A percentile compares a stretch with the other conserved stretches of the same genome.
These are phyloP conservation scores for Serendipita sp. DNA, from an alignment of 768 basidiomycete genomes.

Conservation along the genomic window DNA sequence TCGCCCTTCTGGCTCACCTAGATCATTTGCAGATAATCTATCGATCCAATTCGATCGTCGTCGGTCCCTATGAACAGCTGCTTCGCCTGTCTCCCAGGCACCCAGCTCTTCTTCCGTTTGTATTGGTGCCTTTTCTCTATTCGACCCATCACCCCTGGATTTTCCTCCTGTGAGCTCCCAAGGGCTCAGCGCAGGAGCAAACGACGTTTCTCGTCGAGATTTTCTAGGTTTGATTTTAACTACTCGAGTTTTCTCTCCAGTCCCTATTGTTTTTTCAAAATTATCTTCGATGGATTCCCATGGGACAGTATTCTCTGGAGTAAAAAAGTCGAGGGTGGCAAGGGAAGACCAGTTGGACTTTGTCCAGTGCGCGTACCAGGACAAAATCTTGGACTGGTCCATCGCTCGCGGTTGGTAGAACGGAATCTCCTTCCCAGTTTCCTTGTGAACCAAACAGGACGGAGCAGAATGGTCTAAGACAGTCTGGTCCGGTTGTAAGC, in stretches of 20 bases:
- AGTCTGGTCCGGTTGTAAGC: not conserved
- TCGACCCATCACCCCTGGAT: too few relatives aligned
- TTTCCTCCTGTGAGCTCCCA: too few relatives aligned
- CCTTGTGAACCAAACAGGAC: not conserved
- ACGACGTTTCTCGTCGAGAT: not conserved
- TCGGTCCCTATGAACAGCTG: not conserved
- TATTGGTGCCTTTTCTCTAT: not conserved
- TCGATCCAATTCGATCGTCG: not conserved
- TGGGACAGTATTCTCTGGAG: not conserved
- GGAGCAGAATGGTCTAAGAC: too few relatives aligned
- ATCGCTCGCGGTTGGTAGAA: not conserved
- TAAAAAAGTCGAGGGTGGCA: not conserved
- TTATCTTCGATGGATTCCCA: not conserved
- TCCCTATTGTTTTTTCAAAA: not conserved
- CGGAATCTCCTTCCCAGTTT: not conserved
- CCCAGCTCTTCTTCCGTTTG: not conserved
- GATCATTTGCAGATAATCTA: not conserved
- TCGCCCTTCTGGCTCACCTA: not conserved
- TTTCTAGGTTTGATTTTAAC: not conserved
- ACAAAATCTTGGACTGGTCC: not conserved
- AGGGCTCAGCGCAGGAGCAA: not conserved
- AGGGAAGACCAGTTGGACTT: not conserved
- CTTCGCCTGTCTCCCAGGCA: not conserved
- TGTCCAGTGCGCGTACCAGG: not conserved
- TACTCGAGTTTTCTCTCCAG: not conserved